Evolutionary conservation across 305 asterid genomes (phyloP).

Genomic region (Petunia hybrid): DNA sequence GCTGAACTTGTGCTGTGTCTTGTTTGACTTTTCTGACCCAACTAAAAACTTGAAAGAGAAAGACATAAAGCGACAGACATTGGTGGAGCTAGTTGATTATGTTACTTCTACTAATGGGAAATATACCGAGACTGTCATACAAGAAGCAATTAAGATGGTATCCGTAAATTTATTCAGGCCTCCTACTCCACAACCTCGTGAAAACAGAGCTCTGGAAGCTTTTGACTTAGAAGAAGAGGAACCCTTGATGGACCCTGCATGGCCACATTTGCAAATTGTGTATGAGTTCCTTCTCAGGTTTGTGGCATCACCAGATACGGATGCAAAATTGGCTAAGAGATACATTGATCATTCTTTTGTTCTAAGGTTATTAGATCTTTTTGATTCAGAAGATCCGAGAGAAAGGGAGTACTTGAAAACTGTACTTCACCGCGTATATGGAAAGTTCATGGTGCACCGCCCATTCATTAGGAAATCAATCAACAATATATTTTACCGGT

Average conservation of each 20-base stretch:
- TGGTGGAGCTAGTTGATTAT: slow-evolving; percentile 66
- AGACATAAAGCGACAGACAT: slow-evolving; percentile 54
- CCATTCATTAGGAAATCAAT: slow-evolving; percentile 71
- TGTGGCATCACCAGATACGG: slow-evolving; percentile 59
- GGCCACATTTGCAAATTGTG: slow-evolving; percentile 71
- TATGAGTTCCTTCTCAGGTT: slow-evolving; percentile 64
- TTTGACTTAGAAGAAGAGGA: slow-evolving; percentile 75
- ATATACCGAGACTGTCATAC: slow-evolving; percentile 56
- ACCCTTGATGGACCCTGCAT: slow-evolving; percentile 56
- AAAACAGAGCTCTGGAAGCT: slow-evolving; percentile 62
- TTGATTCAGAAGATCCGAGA: slow-evolving; percentile 69
- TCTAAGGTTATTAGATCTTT: slow-evolving; percentile 57
- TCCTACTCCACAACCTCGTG: slow-evolving; percentile 50
- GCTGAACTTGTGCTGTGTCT: slow-evolving; percentile 56
- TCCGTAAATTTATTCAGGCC: slow-evolving; percentile 57
- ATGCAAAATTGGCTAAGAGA: slow-evolving; percentile 67
- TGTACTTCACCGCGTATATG: slow-evolving; percentile 63
- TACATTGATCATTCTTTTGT: slow-evolving; percentile 65
- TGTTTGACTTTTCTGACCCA: slow-evolving; percentile 65
- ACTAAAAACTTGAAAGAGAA: slow-evolving; percentile 51
- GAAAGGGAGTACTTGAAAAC: slow-evolving; percentile 70
- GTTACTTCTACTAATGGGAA: slow-evolving; percentile 47
- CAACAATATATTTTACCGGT: slow-evolving; percentile 60
- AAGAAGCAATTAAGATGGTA: slow-evolving; percentile 57
- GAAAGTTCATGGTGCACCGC: slow-evolving; percentile 73